Evolutionary conservation across 225 moss, liverwort and hornwort genomes (phyloP).

Genomic region (Asterella californica): DNA sequence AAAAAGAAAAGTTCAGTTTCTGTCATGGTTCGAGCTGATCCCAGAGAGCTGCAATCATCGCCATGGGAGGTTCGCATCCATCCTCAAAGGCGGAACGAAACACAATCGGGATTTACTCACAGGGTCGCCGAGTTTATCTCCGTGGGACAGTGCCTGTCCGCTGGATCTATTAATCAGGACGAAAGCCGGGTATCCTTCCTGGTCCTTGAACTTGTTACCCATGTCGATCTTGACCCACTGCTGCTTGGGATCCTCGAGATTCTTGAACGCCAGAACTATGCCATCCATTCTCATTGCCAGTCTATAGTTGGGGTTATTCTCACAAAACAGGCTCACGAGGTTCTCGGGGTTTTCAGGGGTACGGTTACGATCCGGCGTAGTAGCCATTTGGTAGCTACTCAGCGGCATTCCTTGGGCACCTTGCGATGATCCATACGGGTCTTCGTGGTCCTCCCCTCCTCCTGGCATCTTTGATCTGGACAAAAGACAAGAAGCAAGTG

Average conservation of each 20-base stretch:
- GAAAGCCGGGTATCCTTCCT: conserved; percentile 18
- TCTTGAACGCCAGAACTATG: conserved; percentile 34
- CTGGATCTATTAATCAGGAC: conserved; percentile 20
- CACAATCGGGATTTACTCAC: background rate
- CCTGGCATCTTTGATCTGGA: no score
- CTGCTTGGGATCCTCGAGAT: conserved; percentile 43
- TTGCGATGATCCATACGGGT: no score
- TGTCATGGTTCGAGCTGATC: no score
- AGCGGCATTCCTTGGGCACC: background rate
- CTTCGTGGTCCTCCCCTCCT: no score
- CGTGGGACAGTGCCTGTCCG: conserved; percentile 10
- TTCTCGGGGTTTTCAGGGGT: background rate
- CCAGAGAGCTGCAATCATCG: background rate
- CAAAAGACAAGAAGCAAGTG: no score
- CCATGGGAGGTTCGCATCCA: background rate
- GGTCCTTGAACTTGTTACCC: conserved; percentile 24
- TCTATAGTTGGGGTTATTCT: conserved; percentile 32
- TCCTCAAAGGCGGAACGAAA: background rate
- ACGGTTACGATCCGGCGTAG: background rate
- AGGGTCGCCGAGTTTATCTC: background rate
- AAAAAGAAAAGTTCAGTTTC: background rate
- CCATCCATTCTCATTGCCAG: conserved; percentile 32
- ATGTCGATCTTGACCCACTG: conserved; percentile 27
- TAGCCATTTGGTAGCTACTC: background rate
- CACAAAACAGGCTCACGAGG: conserved; percentile 23